Evolutionary conservation across 768 basidiomycete species (phyloP), one percentile per base, ranked within the genome.

Genomic region (Glaciozyma martinii): DNA sequence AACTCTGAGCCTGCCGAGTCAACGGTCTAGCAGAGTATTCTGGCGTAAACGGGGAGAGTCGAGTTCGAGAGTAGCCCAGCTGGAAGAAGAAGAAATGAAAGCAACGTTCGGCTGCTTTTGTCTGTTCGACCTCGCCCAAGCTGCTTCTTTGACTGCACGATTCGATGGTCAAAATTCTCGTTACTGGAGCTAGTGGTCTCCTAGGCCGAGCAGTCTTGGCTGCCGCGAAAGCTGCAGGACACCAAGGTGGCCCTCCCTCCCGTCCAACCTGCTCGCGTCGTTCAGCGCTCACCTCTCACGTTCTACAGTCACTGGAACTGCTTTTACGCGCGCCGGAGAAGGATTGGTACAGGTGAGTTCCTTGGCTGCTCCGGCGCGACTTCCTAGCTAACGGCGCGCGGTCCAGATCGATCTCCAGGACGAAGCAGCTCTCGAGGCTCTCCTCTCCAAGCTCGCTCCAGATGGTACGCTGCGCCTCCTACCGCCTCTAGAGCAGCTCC

Each of bases 191-290:
- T 8, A 40, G 37, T 13, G 94, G 94, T 33, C 82, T 97, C 13
- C 83, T 98, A 16, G 94, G 94, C 15, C 80, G 86, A 10, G 89
- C 89, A 1, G 83, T 94, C 13, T 82, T 82, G 74, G 74, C 79
- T 30, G 84, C 86, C 3, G 90, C 92, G 80, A 78, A 80, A 13
- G 25, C 50, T 0, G 65, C 71, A 5, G 71, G 71, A 1, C 74
- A 74, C 62, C 63, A 74, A 7, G 76, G 76, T 78, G 74, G 55
- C 32, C 72, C 19, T 4, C 18, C 44, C 8, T 43, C 19, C 5
- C 9, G 3, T 25, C 42, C 9, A 2, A 23, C n/a, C 37, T n/a
- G n/a, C n/a, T n/a, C n/a, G n/a, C n/a, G n/a, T 32, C 25, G 29
- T 27, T 59, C 30, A 18, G 30, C 30, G 29, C n/a, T 56, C 30